Conservation (phyloP, 495 filamentous ascomycete species). For the Staphylotrichum longicolle region DNA sequence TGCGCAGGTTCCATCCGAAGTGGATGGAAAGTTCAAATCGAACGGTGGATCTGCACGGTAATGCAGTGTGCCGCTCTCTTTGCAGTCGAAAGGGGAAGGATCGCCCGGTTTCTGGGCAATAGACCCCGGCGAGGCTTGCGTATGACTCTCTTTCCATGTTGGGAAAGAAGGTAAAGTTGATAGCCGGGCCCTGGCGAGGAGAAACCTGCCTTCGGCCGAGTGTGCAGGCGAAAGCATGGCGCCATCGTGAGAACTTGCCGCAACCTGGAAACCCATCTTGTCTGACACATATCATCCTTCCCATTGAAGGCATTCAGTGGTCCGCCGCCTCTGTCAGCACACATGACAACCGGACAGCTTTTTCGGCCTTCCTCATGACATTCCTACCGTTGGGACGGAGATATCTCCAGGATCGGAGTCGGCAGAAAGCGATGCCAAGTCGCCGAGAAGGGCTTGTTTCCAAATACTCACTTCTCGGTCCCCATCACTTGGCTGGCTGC, state of each 20-base stretch:
- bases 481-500: slow-evolving; percentile 1
- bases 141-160: background rate
- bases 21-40: background rate
- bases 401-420: too few relatives aligned
- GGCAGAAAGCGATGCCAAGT: background rate
- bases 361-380: too few relatives aligned
- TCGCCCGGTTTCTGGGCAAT: background rate
- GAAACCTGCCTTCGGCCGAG: too few relatives aligned
- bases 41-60: slow-evolving; percentile 9
- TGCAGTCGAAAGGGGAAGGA: background rate
- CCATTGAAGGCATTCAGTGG: background rate
- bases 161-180: background rate
- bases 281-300: slow-evolving; percentile 4
- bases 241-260: slow-evolving; percentile 2
- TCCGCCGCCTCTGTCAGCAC: background rate
- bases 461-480: background rate
- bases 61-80: background rate
- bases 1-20: slow-evolving; percentile 6
- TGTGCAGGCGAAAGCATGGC: background rate
- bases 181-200: background rate
- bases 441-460: slow-evolving; percentile 2
- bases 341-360: background rate
- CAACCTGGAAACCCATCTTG: background rate
- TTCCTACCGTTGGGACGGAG: too few relatives aligned
- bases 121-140: background rate